Conservation (phyloP, 2,329 filamentous ascomycete species). For the Colletotrichum chlorophyti region DNA sequence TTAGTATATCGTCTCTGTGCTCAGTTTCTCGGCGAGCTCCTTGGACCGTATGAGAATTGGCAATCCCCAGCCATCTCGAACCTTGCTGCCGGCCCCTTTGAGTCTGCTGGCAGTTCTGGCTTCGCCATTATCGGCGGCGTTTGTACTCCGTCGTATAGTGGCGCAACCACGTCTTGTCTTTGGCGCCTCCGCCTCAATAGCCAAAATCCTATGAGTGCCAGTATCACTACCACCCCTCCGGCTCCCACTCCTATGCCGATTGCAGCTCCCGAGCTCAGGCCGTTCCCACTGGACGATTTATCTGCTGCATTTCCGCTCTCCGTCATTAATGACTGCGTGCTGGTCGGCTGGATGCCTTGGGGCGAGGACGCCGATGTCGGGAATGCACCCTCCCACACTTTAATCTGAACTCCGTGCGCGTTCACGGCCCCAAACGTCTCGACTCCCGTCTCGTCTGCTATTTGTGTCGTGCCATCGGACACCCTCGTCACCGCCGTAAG, state of each 20-base stretch:
- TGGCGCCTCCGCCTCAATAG: background rate
- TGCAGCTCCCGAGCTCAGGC: background rate
- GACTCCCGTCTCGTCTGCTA: background rate
- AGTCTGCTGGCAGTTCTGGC: background rate
- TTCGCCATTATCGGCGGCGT: background rate
- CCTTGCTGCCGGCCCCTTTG: background rate
- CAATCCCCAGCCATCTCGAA: background rate
- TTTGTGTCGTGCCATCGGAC: background rate
- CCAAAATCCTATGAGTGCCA: background rate
- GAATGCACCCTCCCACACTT: slow-evolving; percentile 2
- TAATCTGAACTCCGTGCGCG: background rate
- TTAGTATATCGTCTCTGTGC: background rate
- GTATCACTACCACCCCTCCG: background rate
- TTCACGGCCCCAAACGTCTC: background rate
- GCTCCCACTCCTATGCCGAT: background rate
- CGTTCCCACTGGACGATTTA: no score
- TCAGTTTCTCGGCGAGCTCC: background rate
- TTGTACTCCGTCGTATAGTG: no score
- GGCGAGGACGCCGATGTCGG: background rate
- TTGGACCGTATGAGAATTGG: background rate
- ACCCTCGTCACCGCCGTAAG: background rate
- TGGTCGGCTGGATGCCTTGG: background rate
- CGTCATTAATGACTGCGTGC: background rate
- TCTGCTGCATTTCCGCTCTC: background rate
- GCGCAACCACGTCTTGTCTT: background rate